Conservation (phyloP, 768 basidiomycete genomes). For the Pleurotus pulmonarius region DNA sequence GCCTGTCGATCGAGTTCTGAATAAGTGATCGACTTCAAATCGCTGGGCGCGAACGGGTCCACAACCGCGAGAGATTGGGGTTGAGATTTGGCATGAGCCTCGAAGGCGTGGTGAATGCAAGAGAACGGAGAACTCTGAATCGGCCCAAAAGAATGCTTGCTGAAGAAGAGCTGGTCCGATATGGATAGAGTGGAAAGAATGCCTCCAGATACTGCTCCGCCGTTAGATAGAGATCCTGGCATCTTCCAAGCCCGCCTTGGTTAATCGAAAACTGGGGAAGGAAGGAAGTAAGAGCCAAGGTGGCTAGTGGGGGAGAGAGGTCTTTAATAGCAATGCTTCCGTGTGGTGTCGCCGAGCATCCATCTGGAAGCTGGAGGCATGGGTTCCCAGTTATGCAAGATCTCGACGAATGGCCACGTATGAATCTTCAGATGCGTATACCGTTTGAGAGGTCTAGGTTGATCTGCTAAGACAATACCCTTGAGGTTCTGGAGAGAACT, state of each 20-base stretch:
- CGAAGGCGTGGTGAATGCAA: conserved; percentile 21
- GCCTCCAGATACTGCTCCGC: not conserved
- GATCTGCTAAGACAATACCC: no score
- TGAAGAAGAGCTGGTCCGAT: not conserved
- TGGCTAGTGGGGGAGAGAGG: no score
- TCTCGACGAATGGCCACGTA: no score
- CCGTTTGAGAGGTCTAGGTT: no score
- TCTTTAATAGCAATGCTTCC: no score
- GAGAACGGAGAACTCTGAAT: not conserved
- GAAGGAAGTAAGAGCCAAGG: not conserved
- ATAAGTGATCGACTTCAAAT: conserved; percentile 19
- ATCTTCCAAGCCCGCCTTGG: not conserved
- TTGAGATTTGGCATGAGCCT: conserved; percentile 16
- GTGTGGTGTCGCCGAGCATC: no score
- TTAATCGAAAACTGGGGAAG: not conserved
- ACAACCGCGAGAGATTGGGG: conserved; percentile 22
- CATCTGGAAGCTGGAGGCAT: no score
- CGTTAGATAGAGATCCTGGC: not conserved
- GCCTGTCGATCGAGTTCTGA: conserved; percentile 24
- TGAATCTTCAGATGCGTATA: no score
- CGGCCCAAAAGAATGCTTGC: not conserved
- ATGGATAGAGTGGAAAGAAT: not conserved
- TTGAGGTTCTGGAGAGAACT: no score
- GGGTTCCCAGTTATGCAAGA: no score
- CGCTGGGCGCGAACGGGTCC: conserved; percentile 11